Evolutionary conservation across 345 rosid species (phyloP), one percentile per base, ranked within the genome.

Genomic region (Streptanthus diversifolius): DNA sequence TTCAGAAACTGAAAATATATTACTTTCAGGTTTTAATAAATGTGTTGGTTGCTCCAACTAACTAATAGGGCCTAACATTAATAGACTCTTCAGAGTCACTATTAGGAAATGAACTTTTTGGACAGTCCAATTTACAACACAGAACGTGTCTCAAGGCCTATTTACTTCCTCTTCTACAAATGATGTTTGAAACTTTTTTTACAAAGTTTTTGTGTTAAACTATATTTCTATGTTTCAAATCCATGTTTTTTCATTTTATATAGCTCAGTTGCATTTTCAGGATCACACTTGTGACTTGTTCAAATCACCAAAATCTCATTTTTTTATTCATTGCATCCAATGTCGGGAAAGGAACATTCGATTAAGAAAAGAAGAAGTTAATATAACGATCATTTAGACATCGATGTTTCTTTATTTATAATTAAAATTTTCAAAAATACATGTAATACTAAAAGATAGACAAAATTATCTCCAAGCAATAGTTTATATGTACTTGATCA

Each of bases 41-140:
- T 40, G 48, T 17, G 69, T 41, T 43, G 7, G 74, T 52, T 75
- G 73, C 57, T 68, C 57, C 63, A 75, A 60, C 79, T 68, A 75
- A 49, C 68, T 52, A 30, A 68, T 13, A 75, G 49, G 74, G 5
- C 79, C 74, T 15, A 41, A 48, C 73, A 58, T 66, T 66, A 49
- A 67, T n/a, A 66, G 61, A 39, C 44, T n/a, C 2, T 27, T 27
- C 14, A 66, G 29, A 30, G 27, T 44, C 47, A 48, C 61, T 48
- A 35, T 43, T 56, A 25, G 71, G 17, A 55, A 63, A 32, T 33
- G 47, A 54, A 73, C 67, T 25, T 55, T 47, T 54, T 45, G 58
- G 67, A 74, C 72, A 17, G 66, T 65, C 60, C 73, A 65, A 35
- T 44, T 47, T 65, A 57, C n/a, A 66, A 48, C 63, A 64, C 43